Conservation (phyloP, 2,329 filamentous ascomycete species). For the Penicillium glabrum region DNA sequence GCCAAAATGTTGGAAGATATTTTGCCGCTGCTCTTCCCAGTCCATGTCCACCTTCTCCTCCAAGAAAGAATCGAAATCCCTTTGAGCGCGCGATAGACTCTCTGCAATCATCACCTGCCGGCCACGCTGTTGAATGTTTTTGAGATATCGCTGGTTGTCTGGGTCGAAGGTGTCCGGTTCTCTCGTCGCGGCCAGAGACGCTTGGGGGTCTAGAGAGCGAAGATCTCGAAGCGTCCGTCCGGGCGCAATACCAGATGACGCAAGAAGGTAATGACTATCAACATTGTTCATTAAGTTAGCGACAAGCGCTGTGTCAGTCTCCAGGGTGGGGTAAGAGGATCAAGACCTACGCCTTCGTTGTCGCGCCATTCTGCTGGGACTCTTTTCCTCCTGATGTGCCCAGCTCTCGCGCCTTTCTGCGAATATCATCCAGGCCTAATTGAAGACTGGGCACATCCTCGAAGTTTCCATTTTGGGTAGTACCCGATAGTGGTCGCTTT, state of each 20-base stretch:
- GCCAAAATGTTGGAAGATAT: conserved; percentile 95
- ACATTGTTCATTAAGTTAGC: background rate
- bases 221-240: conserved; percentile 83
- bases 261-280: conserved; percentile 80
- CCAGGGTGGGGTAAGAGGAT: background rate
- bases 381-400: conserved; percentile 62
- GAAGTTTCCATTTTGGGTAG: conserved; percentile 54
- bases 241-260: conserved; percentile 89
- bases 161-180: conserved; percentile 50
- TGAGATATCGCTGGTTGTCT: conserved; percentile 70
- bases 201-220: conserved; percentile 72
- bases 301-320: background rate
- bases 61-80: conserved; percentile 89
- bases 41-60: conserved; percentile 94
- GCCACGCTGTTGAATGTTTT: conserved; percentile 84
- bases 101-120: conserved; percentile 89
- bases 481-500: conserved; percentile 68
- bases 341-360: conserved; percentile 54
- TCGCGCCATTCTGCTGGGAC: conserved; percentile 41
- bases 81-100: conserved; percentile 82
- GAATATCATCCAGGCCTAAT: conserved; percentile 85
- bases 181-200: conserved; percentile 45
- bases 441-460: conserved; percentile 86
- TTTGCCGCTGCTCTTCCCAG: conserved; percentile 90
- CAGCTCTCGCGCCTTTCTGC: conserved; percentile 71